Conservation (phyloP, 192 early-diverging fungal species). For the Linnemannia elongata region DNA sequence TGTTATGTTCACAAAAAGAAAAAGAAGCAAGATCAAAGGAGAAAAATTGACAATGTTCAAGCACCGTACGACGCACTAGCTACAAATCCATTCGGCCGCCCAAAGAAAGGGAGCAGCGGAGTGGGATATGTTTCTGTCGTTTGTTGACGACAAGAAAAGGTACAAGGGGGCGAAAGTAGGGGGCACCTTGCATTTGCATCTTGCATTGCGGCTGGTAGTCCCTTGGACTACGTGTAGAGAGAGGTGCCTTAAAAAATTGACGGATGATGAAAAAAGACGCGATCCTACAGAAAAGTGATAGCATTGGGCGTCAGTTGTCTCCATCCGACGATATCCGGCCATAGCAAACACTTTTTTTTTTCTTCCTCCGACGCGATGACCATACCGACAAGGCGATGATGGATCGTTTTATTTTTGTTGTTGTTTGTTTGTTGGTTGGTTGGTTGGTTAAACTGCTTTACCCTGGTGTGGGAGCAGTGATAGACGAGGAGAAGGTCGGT, state of each 20-base stretch:
- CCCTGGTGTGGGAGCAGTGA: neutral
- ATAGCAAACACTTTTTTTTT: neutral
- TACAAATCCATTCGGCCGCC: too few species aligned
- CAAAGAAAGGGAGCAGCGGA: neutral
- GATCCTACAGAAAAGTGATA: constrained; percentile 5
- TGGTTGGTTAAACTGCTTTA: neutral
- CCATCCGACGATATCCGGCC: neutral
- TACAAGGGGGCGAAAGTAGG: neutral
- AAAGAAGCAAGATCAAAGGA: neutral
- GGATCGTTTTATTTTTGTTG: neutral
- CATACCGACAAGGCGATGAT: neutral
- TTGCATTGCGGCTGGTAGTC: neutral
- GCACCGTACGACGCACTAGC: neutral
- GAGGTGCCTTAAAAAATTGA: neutral
- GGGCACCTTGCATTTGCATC: neutral
- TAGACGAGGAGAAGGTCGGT: neutral
- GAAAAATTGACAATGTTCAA: neutral
- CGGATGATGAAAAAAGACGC: constrained; percentile 2
- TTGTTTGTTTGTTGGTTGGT: neutral
- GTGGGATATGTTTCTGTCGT: constrained; percentile 5
- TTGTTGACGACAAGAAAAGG: neutral
- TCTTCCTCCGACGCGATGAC: neutral
- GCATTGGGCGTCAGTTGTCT: constrained; percentile 2
- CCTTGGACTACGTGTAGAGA: neutral
- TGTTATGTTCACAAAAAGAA: too few species aligned